Base-by-base conservation (phyloP, 2,329 filamentous ascomycete genomes). In the Xylariaceae sp. region DNA sequence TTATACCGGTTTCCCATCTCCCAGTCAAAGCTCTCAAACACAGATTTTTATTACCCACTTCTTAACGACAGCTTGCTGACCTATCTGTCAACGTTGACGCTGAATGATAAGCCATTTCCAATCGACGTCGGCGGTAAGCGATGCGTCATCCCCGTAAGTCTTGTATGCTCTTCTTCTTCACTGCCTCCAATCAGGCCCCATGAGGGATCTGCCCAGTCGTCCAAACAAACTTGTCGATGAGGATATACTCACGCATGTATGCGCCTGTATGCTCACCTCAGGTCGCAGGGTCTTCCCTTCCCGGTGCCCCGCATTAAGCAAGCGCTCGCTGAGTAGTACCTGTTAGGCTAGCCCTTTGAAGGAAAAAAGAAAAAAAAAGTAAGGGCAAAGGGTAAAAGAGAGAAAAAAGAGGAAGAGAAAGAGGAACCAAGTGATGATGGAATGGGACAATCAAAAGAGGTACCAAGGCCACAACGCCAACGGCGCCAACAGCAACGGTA, bases 391-490 rank as follows among this genome's bases (percentile, higher is more conserved):
- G n/a, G n/a, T n/a, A n/a, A n/a, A n/a, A n/a, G 11, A 24, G 21
- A 11, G 21, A 24, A 11, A 24, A 24, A 24, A 24, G 21, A 24
- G 11, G 11, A 24, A 24, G 11, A 11, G 21, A 24, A 24, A 24
- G 11, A 24, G 21, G 21, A 24, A 24, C 21, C 21, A 24, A 24
- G 21, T 6, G 21, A 24, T 24, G 21, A 24, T 24, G 21, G 21
- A 24, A 6, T 11, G 6, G 21, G 21, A 24, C n/a, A n/a, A n/a
- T 24, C 11, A 7, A 11, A 24, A 7, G 7, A 24, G 21, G 11
- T 11, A 6, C 21, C 41, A 42, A 7, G 35, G 31, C 23, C 36
- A 24, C 21, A 24, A 24, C 21, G 21, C 6, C 21, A 24, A 6
- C 21, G 21, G 21, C 21, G 21, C 14, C 34, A 36, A 26, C 34